Evolutionary conservation across 2,329 filamentous ascomycete species (phyloP).

Genomic region (Nakataea oryzae): DNA sequence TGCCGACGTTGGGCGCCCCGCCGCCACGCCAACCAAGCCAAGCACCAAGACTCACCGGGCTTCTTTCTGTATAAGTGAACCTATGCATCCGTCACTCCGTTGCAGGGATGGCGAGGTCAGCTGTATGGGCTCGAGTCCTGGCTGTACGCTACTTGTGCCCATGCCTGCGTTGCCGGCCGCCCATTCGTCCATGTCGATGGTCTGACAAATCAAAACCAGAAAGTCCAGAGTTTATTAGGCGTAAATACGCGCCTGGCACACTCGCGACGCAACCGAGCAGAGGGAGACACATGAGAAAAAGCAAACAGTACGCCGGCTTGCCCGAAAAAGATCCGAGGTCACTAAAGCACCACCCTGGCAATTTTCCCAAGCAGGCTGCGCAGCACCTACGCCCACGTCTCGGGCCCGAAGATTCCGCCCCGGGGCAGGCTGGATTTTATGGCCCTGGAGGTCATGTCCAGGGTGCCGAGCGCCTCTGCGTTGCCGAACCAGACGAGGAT

Average conservation of each 20-base stretch:
- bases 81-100: too few relatives aligned
- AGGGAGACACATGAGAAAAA: not conserved
- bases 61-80: not conserved
- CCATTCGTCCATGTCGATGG: not conserved
- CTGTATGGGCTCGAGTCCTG: too few relatives aligned
- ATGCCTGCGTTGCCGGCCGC: not conserved
- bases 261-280: not conserved
- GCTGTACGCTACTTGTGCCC: not conserved
- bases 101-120: not conserved
- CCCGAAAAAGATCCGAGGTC: not conserved
- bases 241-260: too few relatives aligned
- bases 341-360: not conserved
- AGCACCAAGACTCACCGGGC: not conserved
- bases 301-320: not conserved
- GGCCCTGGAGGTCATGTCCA: not conserved
- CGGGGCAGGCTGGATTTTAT: not conserved
- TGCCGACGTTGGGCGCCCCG: not conserved
- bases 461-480: not conserved
- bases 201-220: not conserved
- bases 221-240: too few relatives aligned
- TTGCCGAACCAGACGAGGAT: constrained; percentile 57
- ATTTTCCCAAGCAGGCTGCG: not conserved
- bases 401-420: not conserved
- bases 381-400: not conserved
- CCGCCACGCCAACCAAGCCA: too few relatives aligned